Evolutionary conservation across 2,329 filamentous ascomycete species (phyloP).

Genomic region (Zelopaecilomyces penicillatus): DNA sequence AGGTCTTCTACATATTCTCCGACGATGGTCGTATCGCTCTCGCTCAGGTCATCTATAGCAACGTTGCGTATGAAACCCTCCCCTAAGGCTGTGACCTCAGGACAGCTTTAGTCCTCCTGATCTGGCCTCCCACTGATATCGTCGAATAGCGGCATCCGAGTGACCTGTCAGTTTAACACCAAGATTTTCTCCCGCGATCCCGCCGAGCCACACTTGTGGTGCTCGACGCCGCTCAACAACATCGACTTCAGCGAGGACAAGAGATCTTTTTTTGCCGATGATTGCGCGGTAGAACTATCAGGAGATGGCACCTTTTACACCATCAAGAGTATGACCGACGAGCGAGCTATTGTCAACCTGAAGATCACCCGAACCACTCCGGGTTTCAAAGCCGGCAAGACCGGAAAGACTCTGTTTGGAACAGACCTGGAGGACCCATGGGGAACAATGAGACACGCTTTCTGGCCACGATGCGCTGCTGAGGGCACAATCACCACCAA

Average conservation of each 20-base stretch:
- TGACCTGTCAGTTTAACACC: slow-evolving; percentile 86
- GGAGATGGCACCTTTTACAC: slow-evolving; percentile 75
- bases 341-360: slow-evolving; percentile 74
- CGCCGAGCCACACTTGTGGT: slow-evolving; percentile 72
- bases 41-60: slow-evolving; percentile 94
- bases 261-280: slow-evolving; percentile 75
- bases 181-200: slow-evolving; percentile 79
- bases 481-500: slow-evolving; percentile 80
- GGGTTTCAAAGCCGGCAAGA: slow-evolving; percentile 75
- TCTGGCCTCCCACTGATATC: slow-evolving; percentile 11
- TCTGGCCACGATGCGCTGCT: slow-evolving; percentile 82
- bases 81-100: not conserved
- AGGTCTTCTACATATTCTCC: slow-evolving; percentile 84
- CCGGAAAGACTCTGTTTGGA: slow-evolving; percentile 77
- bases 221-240: slow-evolving; percentile 69
- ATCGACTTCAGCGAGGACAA: slow-evolving; percentile 78
- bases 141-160: slow-evolving; percentile 66
- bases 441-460: slow-evolving; percentile 85
- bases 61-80: slow-evolving; percentile 64
- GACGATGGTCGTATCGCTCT: slow-evolving; percentile 71
- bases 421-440: slow-evolving; percentile 81
- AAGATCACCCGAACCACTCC: slow-evolving; percentile 69
- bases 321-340: slow-evolving; percentile 84
- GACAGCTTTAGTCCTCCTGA: not conserved
- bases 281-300: slow-evolving; percentile 76